A percentile compares a stretch with the other conserved stretches of the same genome.
phyloP scores from a whole-genome alignment of 2,329 filamentous ascomycete genomes.

The Magnaporthales sp. region DNA sequence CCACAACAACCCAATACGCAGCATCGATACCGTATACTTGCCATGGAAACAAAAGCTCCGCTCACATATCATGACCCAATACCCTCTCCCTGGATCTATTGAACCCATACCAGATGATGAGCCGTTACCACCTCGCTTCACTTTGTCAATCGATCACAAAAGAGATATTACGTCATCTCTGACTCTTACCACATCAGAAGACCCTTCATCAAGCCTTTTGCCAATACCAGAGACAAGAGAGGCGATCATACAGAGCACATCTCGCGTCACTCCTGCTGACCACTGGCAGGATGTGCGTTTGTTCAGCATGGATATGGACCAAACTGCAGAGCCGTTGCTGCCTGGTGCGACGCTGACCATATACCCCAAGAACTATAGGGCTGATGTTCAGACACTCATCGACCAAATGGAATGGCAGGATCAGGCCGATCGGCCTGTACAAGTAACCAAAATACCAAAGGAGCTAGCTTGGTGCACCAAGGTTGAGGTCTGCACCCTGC shows the following conservation, averaged over 20 bases:
- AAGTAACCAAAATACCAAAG: conserved; percentile 14
- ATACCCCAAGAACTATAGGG: conserved; percentile 77
- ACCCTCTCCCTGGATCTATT: conserved; percentile 59
- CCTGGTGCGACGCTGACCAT: conserved; percentile 78
- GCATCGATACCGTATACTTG: conserved; percentile 73
- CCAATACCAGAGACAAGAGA: conserved; percentile 47
- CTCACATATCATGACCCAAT: conserved; percentile 54
- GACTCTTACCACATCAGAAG: neutral
- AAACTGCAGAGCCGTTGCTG: conserved; percentile 24
- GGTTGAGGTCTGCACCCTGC: conserved; percentile 47
- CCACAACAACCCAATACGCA: conserved; percentile 22
- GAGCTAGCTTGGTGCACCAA: conserved; percentile 9
- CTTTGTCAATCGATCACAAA: neutral
- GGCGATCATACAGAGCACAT: conserved; percentile 56
- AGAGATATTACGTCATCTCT: neutral
- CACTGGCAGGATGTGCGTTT: conserved; percentile 96
- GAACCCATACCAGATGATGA: conserved; percentile 65
- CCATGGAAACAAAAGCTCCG: conserved; percentile 66
- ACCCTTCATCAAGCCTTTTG: conserved; percentile 20
- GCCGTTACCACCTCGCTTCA: conserved; percentile 66
- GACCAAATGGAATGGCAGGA: conserved; percentile 68
- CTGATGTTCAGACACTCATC: conserved; percentile 73
- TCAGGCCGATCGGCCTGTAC: conserved; percentile 62
- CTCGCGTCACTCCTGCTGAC: conserved; percentile 59
- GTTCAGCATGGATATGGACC: conserved; percentile 49